Evolutionary conservation across 805 yeast species (phyloP).

Genomic region (Cyberlindnera mrakii): DNA sequence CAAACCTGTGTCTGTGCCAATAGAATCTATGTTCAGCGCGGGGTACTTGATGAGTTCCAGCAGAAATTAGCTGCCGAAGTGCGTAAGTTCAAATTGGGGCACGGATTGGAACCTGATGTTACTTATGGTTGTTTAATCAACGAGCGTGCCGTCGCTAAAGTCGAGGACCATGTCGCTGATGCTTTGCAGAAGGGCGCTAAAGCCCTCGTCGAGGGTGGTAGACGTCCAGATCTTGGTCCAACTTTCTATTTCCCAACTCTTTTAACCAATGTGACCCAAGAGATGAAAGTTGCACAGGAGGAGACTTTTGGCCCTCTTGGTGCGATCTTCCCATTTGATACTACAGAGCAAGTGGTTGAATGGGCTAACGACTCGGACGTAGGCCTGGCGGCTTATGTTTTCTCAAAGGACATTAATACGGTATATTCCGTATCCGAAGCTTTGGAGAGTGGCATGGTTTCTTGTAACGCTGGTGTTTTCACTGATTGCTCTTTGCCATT

Average conservation of each 20-base stretch:
- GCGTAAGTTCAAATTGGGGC: conserved; percentile 43
- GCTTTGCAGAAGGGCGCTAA: conserved; percentile 52
- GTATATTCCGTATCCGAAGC: conserved; percentile 48
- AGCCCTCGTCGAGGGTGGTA: conserved; percentile 46
- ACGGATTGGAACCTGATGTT: conserved; percentile 43
- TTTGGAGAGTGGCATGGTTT: conserved; percentile 60
- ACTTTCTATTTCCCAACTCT: conserved; percentile 52
- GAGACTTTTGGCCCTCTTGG: conserved; percentile 67
- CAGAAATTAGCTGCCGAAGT: conserved; percentile 40
- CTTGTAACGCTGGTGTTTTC: conserved; percentile 53
- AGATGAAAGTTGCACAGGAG: conserved; percentile 44
- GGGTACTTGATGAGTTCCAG: conserved; percentile 43
- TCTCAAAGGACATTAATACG: conserved; percentile 45
- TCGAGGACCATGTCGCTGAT: conserved; percentile 46
- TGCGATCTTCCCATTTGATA: conserved; percentile 49
- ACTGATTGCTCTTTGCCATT: conserved; percentile 53
- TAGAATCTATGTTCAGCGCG: conserved; percentile 49
- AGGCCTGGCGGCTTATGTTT: conserved; percentile 58
- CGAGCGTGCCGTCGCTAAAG: conserved; percentile 43
- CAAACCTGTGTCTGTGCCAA: conserved; percentile 66
- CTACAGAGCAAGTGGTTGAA: conserved; percentile 44
- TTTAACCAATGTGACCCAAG: conserved; percentile 42
- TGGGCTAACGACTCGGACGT: conserved; percentile 49
- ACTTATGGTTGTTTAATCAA: conserved; percentile 58
- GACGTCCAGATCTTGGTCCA: conserved; percentile 41